Evolutionary conservation across 2,329 filamentous ascomycete genomes (phyloP).

Genomic region (Talaromyces sp.): DNA sequence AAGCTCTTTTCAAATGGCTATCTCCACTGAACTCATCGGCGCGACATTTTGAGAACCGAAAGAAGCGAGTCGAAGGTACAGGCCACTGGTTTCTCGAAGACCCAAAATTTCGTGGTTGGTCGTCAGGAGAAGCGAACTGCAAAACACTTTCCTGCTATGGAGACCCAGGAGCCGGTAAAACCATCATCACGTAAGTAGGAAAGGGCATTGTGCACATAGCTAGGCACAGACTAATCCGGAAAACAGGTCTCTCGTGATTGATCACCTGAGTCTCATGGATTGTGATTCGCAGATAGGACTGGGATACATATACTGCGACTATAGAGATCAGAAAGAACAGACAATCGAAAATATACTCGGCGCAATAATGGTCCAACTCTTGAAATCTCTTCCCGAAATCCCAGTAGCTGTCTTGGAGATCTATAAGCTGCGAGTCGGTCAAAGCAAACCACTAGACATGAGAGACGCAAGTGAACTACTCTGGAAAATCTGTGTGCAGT

Average conservation of each 20-base stretch:
- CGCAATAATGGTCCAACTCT: slow-evolving; percentile 15
- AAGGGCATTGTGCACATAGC: neutral
- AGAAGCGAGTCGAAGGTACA: slow-evolving; percentile 7
- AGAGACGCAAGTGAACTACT: neutral
- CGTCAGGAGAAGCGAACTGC: slow-evolving; percentile 4
- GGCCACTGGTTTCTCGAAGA: slow-evolving; percentile 9
- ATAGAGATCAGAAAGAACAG: slow-evolving; percentile 17
- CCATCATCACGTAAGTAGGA: slow-evolving; percentile 16
- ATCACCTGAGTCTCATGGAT: slow-evolving; percentile 4
- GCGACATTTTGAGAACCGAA: slow-evolving; percentile 6
- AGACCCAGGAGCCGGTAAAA: slow-evolving; percentile 18
- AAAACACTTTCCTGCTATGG: slow-evolving; percentile 16
- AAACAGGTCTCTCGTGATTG: slow-evolving; percentile 17
- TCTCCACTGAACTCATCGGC: slow-evolving; percentile 8
- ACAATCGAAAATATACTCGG: slow-evolving; percentile 18
- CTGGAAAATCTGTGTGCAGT: neutral
- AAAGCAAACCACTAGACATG: neutral
- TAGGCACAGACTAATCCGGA: neutral
- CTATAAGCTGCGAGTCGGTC: neutral
- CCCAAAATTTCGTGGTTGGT: slow-evolving; percentile 10
- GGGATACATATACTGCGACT: slow-evolving; percentile 20
- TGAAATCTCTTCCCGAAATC: slow-evolving; percentile 12
- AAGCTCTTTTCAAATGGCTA: slow-evolving; percentile 1
- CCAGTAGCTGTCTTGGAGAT: slow-evolving; percentile 1
- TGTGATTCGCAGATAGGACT: slow-evolving; percentile 13